A percentile compares a stretch with the other conserved stretches of the same genome.
Conservation (phyloP, 495 filamentous ascomycete genomes). For the Platismatia glauca region DNA sequence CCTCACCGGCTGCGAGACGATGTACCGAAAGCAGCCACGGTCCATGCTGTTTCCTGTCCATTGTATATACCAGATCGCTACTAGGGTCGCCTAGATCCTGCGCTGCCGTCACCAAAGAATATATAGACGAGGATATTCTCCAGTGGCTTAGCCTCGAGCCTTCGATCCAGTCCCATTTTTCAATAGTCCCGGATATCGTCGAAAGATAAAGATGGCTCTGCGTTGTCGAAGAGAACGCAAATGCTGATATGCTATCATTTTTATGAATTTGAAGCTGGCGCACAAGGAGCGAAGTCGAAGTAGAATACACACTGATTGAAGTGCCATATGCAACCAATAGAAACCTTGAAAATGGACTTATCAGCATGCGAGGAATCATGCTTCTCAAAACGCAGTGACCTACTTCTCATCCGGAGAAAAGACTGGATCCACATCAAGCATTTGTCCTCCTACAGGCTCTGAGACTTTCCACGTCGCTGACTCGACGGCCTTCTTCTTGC, state of each 20-base stretch:
- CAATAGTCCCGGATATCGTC: constrained; percentile 54
- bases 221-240: constrained; percentile 49
- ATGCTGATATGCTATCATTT: constrained; percentile 39
- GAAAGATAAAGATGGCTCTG: constrained; percentile 59
- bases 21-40: constrained; percentile 23
- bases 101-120: constrained; percentile 4
- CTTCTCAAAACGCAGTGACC: constrained; percentile 25
- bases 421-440: constrained; percentile 65
- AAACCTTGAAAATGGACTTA: constrained; percentile 39
- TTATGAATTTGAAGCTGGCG: constrained; percentile 44
- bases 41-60: constrained; percentile 15
- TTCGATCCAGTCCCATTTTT: constrained; percentile 67
- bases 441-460: constrained; percentile 55
- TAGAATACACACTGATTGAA: constrained; percentile 72
- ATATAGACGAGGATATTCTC: constrained; percentile 24
- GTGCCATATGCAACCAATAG: constrained; percentile 55
- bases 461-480: constrained; percentile 47
- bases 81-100: background rate
- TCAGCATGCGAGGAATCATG: constrained; percentile 25
- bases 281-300: constrained; percentile 66
- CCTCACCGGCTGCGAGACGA: constrained; percentile 10
- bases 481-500: background rate
- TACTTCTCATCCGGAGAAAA: constrained; percentile 78
- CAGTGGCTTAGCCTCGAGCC: constrained; percentile 43
- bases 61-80: constrained; percentile 18